Evolutionary conservation across 2,329 filamentous ascomycete species (phyloP).

Genomic region (Diaporthe helianthi): DNA sequence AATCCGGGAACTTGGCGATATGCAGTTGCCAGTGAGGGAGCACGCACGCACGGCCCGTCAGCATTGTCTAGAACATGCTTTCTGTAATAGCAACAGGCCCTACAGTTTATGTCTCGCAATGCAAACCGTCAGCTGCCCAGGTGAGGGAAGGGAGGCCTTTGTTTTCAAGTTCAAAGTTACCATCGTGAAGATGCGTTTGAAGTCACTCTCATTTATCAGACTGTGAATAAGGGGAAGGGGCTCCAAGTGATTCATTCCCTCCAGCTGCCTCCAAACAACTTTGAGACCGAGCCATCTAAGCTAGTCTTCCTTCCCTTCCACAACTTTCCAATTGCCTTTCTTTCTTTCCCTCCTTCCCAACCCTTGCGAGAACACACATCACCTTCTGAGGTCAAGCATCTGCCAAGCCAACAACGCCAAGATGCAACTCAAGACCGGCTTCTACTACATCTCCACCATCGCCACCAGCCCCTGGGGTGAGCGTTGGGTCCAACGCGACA

Average conservation of each 20-base stretch:
- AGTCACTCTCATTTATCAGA: no score
- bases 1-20: not conserved
- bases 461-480: conserved; percentile 24
- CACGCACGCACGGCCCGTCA: not conserved
- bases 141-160: conserved; percentile 2
- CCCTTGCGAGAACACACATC: not conserved
- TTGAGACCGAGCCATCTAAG: not conserved
- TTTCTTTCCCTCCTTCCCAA: no score
- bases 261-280: not conserved
- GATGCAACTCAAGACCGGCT: conserved; percentile 25
- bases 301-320: not conserved
- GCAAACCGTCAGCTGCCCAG: not conserved
- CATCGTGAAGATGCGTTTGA: not conserved
- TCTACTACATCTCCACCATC: conserved; percentile 28
- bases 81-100: not conserved
- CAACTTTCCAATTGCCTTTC: not conserved
- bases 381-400: not conserved
- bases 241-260: not conserved
- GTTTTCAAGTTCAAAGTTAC: no score
- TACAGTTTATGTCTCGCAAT: not conserved
- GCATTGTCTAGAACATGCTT: not conserved
- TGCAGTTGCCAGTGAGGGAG: not conserved
- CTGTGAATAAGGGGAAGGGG: not conserved
- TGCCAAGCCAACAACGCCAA: not conserved
- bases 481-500: conserved; percentile 23